Evolutionary conservation across 1,139 yeast species (phyloP).

Genomic region (Yueomyces sp.): DNA sequence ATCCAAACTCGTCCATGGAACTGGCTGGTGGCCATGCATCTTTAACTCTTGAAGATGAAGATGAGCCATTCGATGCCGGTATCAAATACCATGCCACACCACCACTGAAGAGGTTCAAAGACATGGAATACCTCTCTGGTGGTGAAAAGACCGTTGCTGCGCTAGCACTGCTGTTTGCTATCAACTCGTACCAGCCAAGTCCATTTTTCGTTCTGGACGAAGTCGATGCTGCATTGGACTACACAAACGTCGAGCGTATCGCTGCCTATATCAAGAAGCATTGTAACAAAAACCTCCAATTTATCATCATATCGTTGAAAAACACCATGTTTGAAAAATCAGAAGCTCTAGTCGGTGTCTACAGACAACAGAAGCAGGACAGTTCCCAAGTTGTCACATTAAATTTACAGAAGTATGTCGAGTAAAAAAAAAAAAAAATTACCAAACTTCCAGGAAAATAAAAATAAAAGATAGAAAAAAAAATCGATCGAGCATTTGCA

Average conservation of each 20-base stretch:
- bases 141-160: slow-evolving; percentile 98
- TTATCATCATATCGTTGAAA: slow-evolving; percentile 87
- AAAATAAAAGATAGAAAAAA: too few relatives aligned
- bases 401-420: slow-evolving; percentile 55
- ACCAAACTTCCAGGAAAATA: too few relatives aligned
- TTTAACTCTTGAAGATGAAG: slow-evolving; percentile 75
- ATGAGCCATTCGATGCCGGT: slow-evolving; percentile 77
- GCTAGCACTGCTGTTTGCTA: slow-evolving; percentile 77
- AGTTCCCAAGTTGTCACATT: slow-evolving; percentile 67
- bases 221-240: slow-evolving; percentile 93
- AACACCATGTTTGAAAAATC: slow-evolving; percentile 79
- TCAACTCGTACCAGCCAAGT: slow-evolving; percentile 83
- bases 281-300: slow-evolving; percentile 73
- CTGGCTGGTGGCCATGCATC: slow-evolving; percentile 91
- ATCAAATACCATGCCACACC: slow-evolving; percentile 92
- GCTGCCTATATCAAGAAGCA: slow-evolving; percentile 73
- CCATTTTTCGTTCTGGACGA: slow-evolving; percentile 95
- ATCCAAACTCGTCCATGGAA: slow-evolving; percentile 37
- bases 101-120: slow-evolving; percentile 86
- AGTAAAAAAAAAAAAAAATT: slow-evolving; percentile 5
- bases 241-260: slow-evolving; percentile 71
- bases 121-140: slow-evolving; percentile 87
- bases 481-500: too few relatives aligned
- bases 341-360: slow-evolving; percentile 87
- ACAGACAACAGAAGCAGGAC: slow-evolving; percentile 68